A percentile compares a stretch with the other conserved stretches of the same genome.
These are phyloP conservation scores for Hyphodiscus sp. DNA, from an alignment of 2,329 filamentous ascomycete species.

Conservation along the genomic window DNA sequence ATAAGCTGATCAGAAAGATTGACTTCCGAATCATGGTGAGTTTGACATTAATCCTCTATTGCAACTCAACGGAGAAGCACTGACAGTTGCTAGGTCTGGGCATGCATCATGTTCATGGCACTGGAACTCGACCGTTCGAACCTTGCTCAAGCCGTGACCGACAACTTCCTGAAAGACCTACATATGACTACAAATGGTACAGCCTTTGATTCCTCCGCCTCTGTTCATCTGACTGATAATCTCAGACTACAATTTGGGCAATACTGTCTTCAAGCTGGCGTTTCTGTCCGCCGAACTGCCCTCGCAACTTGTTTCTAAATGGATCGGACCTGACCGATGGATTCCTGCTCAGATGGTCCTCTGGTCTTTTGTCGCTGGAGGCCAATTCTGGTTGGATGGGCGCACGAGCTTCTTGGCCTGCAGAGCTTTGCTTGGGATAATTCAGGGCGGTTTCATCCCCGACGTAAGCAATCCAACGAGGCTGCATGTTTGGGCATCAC, in stretches of 20 bases:
- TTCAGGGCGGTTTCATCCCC: slow-evolving; percentile 49
- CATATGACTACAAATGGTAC: slow-evolving; percentile 38
- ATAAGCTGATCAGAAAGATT: slow-evolving; percentile 22
- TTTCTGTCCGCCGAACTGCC: slow-evolving; percentile 45
- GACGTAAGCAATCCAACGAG: slow-evolving; percentile 39
- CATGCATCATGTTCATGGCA: slow-evolving; percentile 54
- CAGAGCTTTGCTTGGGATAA: slow-evolving; percentile 23
- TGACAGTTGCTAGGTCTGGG: slow-evolving; percentile 17
- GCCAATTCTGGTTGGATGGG: slow-evolving; percentile 34
- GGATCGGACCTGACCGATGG: slow-evolving; percentile 45
- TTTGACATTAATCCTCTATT: background rate
- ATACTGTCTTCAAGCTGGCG: slow-evolving; percentile 33
- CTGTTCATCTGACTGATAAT: background rate
- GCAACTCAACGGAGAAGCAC: no score
- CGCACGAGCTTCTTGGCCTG: slow-evolving; percentile 31
- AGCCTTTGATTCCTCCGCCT: background rate
- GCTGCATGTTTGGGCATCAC: no score
- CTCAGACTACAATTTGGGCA: slow-evolving; percentile 42
- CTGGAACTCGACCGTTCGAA: slow-evolving; percentile 57
- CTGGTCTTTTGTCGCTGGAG: slow-evolving; percentile 48
- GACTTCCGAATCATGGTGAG: slow-evolving; percentile 29
- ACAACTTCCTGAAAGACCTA: slow-evolving; percentile 45
- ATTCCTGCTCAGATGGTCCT: slow-evolving; percentile 46
- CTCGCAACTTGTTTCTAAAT: slow-evolving; percentile 45
- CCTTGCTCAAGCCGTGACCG: slow-evolving; percentile 50